A percentile compares a stretch with the other conserved stretches of the same genome.
These are phyloP conservation scores for Phaeolepiota aurea DNA, from an alignment of 768 basidiomycete species.

Conservation along the genomic window DNA sequence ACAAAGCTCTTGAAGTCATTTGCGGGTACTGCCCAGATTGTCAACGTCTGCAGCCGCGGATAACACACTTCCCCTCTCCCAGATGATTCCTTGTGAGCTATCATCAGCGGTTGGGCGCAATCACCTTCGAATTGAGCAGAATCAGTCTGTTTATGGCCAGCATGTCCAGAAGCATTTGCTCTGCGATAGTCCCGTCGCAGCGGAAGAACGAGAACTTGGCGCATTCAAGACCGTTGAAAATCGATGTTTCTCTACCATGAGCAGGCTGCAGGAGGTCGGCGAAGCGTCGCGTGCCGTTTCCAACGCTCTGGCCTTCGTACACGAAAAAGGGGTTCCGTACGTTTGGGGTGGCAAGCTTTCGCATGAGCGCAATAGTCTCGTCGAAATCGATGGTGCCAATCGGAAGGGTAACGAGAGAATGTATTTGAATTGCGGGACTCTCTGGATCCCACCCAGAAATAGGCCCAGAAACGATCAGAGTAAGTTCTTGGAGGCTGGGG, in stretches of 20 bases:
- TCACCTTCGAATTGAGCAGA: constrained; percentile 24
- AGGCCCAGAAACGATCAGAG: constrained; percentile 44
- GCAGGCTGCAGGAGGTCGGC: constrained; percentile 31
- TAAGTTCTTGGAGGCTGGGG: constrained; percentile 44
- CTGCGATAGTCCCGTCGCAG: constrained; percentile 23
- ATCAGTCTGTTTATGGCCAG: constrained; percentile 34
- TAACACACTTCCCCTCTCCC: too few species aligned
- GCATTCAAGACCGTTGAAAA: constrained; percentile 39
- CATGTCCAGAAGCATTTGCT: constrained; percentile 38
- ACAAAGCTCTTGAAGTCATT: constrained; percentile 35
- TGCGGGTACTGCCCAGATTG: constrained; percentile 35
- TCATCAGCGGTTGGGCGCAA: constrained; percentile 12
- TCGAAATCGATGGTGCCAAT: constrained; percentile 30
- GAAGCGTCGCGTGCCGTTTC: constrained; percentile 45
- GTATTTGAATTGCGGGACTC: constrained; percentile 21
- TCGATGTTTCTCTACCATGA: constrained; percentile 27
- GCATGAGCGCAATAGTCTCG: constrained; percentile 28
- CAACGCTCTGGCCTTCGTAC: constrained; percentile 41
- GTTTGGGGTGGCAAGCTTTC: constrained; percentile 29
- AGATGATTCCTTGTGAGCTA: constrained; percentile 8
- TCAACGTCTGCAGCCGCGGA: constrained; percentile 43
- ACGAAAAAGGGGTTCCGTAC: constrained; percentile 41
- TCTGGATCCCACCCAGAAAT: constrained; percentile 34
- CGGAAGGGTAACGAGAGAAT: constrained; percentile 28
- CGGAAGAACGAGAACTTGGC: constrained; percentile 47